A percentile compares a stretch with the other conserved stretches of the same genome.
These are phyloP conservation scores for Mucor circinelloides DNA, from an alignment of 371 early-diverging fungal genomes.

Conservation along the genomic window DNA sequence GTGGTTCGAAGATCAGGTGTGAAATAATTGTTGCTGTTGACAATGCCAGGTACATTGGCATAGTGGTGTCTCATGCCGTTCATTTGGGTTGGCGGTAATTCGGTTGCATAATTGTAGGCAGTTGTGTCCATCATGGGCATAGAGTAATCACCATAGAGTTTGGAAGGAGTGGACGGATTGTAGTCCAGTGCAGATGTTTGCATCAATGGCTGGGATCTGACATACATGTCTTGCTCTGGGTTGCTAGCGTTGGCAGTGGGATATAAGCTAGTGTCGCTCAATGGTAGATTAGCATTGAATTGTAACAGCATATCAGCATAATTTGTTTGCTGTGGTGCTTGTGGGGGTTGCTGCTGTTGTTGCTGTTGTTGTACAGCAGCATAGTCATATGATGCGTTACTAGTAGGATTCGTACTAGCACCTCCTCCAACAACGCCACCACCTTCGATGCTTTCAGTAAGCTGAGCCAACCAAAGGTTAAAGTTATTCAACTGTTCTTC, in stretches of 20 bases:
- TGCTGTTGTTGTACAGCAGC: conserved; percentile 5
- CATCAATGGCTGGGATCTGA: conserved; percentile 25
- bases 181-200: conserved; percentile 11
- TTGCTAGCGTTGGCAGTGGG: conserved; percentile 1
- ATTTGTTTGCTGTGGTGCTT: conserved; percentile 8
- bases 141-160: conserved; percentile 7
- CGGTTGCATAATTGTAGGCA: not conserved
- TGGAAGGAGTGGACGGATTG: not conserved
- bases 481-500: conserved; percentile 25
- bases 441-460: conserved; percentile 23
- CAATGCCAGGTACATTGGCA: conserved; percentile 28
- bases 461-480: conserved; percentile 25
- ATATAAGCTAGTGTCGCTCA: conserved; percentile 6
- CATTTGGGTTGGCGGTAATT: not conserved
- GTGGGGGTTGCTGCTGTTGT: not conserved
- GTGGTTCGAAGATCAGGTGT: conserved; percentile 38
- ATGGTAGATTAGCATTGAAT: conserved; percentile 15
- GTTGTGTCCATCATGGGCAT: conserved; percentile 12
- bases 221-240: conserved; percentile 24
- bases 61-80: conserved; percentile 41
- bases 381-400: conserved; percentile 1
- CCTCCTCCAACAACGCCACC: not conserved
- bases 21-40: conserved; percentile 18
- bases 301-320: conserved; percentile 22
- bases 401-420: not conserved